These are phyloP conservation scores for Tuber magnatum DNA, from an alignment of 495 filamentous ascomycete species.

Conservation along the genomic window DNA sequence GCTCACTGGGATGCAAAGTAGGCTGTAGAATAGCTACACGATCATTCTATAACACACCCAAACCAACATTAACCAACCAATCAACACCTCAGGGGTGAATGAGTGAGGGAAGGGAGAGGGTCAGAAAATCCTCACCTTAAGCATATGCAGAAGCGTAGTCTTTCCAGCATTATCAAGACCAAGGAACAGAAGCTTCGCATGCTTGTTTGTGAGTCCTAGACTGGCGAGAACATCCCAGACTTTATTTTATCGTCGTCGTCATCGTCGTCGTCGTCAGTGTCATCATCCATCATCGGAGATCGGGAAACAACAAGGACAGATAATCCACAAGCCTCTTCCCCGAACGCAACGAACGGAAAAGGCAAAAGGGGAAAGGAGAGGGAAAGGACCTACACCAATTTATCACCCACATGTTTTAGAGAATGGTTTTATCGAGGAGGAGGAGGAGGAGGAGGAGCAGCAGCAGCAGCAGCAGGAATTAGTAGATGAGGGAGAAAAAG, in stretches of 20 bases:
- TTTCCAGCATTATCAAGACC: constrained; percentile 97
- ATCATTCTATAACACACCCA: constrained; percentile 60
- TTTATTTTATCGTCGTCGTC: constrained; percentile 40
- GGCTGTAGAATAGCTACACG: constrained; percentile 88
- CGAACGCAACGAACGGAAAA: not conserved
- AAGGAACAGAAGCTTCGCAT: constrained; percentile 87
- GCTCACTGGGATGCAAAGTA: constrained; percentile 79
- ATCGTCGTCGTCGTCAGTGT: not conserved
- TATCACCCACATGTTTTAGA: constrained; percentile 75
- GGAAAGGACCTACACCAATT: constrained; percentile 75
- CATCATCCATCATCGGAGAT: constrained; percentile 29
- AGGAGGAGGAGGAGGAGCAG: not conserved
- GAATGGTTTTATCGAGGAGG: constrained; percentile 1
- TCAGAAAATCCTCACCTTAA: constrained; percentile 60
- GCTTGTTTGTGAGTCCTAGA: constrained; percentile 91
- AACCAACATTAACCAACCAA: constrained; percentile 18
- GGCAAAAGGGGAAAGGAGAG: constrained; percentile 14
- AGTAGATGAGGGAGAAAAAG: not conserved
- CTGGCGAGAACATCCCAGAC: constrained; percentile 89
- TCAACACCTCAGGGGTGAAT: not conserved
- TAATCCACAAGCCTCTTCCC: constrained; percentile 9
- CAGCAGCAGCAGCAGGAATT: not conserved
- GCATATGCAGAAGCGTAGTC: constrained; percentile 85
- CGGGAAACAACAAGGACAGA: constrained; percentile 15
- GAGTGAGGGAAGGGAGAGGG: not conserved